A percentile compares a stretch with the other conserved stretches of the same genome.
phyloP scores from a whole-genome alignment of 768 basidiomycete genomes.

The Tylopilus sp. region DNA sequence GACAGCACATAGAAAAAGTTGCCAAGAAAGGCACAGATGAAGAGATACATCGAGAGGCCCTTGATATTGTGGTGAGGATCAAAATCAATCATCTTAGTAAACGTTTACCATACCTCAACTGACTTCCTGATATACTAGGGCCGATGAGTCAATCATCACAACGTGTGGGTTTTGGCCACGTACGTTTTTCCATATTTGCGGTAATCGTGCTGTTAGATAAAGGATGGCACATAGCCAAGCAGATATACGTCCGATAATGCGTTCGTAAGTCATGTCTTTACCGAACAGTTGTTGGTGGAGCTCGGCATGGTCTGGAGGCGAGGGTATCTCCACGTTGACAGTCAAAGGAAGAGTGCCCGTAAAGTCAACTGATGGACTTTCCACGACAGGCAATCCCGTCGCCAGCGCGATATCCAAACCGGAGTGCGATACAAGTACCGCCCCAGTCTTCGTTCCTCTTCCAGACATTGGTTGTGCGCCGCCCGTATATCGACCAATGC shows the following conservation, averaged over 20 bases:
- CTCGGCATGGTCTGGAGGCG: neutral
- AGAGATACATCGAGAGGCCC: slow-evolving; percentile 92
- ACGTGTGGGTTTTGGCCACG: neutral
- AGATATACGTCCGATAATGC: slow-evolving; percentile 81
- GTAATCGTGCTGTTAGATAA: slow-evolving; percentile 90
- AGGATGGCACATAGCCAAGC: slow-evolving; percentile 94
- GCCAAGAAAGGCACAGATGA: slow-evolving; percentile 90
- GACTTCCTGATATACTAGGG: slow-evolving; percentile 82
- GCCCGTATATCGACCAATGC: slow-evolving; percentile 52
- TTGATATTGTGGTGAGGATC: slow-evolving; percentile 32
- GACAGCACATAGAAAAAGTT: slow-evolving; percentile 92
- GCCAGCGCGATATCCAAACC: neutral
- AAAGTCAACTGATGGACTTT: slow-evolving; percentile 11
- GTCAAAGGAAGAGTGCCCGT: neutral
- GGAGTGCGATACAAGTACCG: slow-evolving; percentile 38
- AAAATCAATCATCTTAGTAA: slow-evolving; percentile 4
- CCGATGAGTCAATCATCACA: neutral
- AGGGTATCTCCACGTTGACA: slow-evolving; percentile 21
- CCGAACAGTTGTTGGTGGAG: slow-evolving; percentile 17
- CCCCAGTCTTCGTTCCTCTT: slow-evolving; percentile 40
- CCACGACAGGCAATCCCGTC: slow-evolving; percentile 10
- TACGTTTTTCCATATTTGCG: slow-evolving; percentile 99
- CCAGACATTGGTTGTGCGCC: slow-evolving; percentile 27
- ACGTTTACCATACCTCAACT: slow-evolving; percentile 55
- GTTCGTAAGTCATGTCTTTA: slow-evolving; percentile 41